These are phyloP conservation scores for Arachnopeziza araneosa DNA, from an alignment of 2,329 filamentous ascomycete genomes.

Conservation along the genomic window DNA sequence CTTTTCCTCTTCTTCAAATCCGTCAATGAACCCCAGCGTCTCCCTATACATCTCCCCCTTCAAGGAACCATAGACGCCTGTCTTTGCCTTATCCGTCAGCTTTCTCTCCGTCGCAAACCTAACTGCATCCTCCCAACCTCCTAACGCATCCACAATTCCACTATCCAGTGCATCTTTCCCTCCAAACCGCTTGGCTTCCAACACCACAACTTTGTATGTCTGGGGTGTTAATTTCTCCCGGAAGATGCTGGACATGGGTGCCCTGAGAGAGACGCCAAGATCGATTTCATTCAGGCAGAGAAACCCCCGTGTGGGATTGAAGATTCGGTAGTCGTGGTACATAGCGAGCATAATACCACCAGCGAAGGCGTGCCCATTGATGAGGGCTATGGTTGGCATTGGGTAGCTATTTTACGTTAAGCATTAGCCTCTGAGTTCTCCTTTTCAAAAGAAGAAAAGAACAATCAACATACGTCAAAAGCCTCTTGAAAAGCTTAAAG, in stretches of 20 bases:
- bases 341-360: slow-evolving; percentile 77
- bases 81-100: slow-evolving; percentile 45
- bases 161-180: slow-evolving; percentile 57
- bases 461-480: slow-evolving; percentile 46
- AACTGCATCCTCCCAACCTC: slow-evolving; percentile 58
- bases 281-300: slow-evolving; percentile 78
- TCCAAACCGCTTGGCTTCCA: slow-evolving; percentile 67
- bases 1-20: slow-evolving; percentile 45
- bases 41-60: slow-evolving; percentile 74
- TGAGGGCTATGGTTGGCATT: slow-evolving; percentile 74
- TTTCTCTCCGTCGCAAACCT: slow-evolving; percentile 53
- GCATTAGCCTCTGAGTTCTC: neutral
- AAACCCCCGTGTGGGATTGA: slow-evolving; percentile 65
- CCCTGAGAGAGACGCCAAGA: slow-evolving; percentile 68
- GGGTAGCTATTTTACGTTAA: slow-evolving; percentile 47
- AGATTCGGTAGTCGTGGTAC: slow-evolving; percentile 78
- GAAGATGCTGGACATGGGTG: slow-evolving; percentile 71
- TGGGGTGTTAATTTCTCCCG: slow-evolving; percentile 55
- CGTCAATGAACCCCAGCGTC: slow-evolving; percentile 52
- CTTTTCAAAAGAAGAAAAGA: neutral
- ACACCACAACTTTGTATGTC: slow-evolving; percentile 57
- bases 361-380: slow-evolving; percentile 79
- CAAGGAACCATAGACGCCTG: slow-evolving; percentile 62
- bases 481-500: slow-evolving; percentile 58
- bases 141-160: slow-evolving; percentile 64